A percentile compares a stretch with the other conserved stretches of the same genome.
Conservation (phyloP, 2,329 filamentous ascomycete genomes). For the Penicillium sp. region DNA sequence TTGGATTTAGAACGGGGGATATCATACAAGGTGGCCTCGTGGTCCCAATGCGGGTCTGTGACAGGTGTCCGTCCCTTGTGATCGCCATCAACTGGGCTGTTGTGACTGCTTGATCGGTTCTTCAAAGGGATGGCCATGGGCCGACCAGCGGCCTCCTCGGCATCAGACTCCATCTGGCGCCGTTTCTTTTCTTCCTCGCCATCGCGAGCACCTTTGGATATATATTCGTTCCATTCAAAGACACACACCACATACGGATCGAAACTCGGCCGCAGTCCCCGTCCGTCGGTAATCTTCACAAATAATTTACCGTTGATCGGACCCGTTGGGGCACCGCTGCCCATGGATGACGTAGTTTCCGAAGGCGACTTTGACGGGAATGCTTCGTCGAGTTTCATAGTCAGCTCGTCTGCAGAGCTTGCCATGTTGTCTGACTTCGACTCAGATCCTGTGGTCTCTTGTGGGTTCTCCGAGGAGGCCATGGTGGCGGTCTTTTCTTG, state of each 20-base stretch:
- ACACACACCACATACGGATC: constrained; percentile 96
- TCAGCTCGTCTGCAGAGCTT: constrained; percentile 35
- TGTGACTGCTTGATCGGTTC: constrained; percentile 94
- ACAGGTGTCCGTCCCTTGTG: constrained; percentile 59
- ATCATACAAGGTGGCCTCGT: constrained; percentile 86
- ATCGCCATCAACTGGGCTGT: constrained; percentile 68
- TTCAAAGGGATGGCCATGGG: constrained; percentile 96
- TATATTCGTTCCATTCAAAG: constrained; percentile 94
- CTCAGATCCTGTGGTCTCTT: constrained; percentile 4
- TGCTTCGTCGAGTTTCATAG: constrained; percentile 37
- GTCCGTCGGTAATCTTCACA: constrained; percentile 81
- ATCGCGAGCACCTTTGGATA: constrained; percentile 75
- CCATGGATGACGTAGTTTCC: constrained; percentile 16
- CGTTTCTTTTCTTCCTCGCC: constrained; percentile 61
- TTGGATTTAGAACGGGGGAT: not conserved
- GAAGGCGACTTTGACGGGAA: constrained; percentile 28
- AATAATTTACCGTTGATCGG: constrained; percentile 80
- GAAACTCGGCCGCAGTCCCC: constrained; percentile 73
- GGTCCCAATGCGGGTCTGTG: constrained; percentile 90
- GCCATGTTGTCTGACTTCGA: constrained; percentile 24
- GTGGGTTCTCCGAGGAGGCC: constrained; percentile 6
- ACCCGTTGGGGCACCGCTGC: constrained; percentile 59
- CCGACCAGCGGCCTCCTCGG: constrained; percentile 70
- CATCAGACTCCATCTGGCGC: constrained; percentile 53
- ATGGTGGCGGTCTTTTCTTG: constrained; percentile 31